Evolutionary conservation across 2,329 filamentous ascomycete genomes (phyloP), one percentile per base, ranked within the genome.

Genomic region (Colletotrichum sp.): DNA sequence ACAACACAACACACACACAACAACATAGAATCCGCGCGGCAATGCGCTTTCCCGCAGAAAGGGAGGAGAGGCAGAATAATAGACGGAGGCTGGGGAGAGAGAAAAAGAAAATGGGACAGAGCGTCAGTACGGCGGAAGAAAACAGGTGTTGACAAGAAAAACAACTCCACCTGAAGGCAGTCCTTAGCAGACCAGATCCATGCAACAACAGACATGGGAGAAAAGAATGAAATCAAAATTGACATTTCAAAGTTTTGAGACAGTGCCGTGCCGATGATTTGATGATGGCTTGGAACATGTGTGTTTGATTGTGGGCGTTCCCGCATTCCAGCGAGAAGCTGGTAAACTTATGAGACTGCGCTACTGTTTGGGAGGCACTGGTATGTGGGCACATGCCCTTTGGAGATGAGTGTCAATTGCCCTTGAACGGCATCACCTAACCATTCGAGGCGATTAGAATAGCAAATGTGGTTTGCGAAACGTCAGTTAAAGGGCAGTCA

Each of bases 11-110:
- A 72, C 39, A 72, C 39, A 36, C 15, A 30, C 28, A 71, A 55
- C 30, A 73, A 24, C 44, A 74, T 73, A 76, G 73, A 76, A 36
- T 65, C 12, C 30, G 70, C 70, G 70, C 73, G 49, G 70, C 64
- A 65, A 76, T 49, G 59, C 34, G 70, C 70, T 39, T 18, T 39
- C 36, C 36, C 16, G 36, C 36, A 39, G 36, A 39, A 1, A 18
- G 36, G 36, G 36, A 5, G 36, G 36, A 15, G 36, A 15, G 28
- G 28, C 16, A 21, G 39, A 6, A 57, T 67, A 72, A 67, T 72
- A 76, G 74, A 76, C 4, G 74, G 70, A 65, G 70, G 70, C 57
- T 71, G 16, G 26, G 36, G 15, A 44, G n/a, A 52, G 44, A 52
- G 10, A 21, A 13, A 21, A 18, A 5, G 10, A 52, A 65, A 60